Percentiles rank a stretch among this genome's conserved stretches.
Conservation (phyloP, 202 grass and related monocot genomes). For the Digitaria exilis region DNA sequence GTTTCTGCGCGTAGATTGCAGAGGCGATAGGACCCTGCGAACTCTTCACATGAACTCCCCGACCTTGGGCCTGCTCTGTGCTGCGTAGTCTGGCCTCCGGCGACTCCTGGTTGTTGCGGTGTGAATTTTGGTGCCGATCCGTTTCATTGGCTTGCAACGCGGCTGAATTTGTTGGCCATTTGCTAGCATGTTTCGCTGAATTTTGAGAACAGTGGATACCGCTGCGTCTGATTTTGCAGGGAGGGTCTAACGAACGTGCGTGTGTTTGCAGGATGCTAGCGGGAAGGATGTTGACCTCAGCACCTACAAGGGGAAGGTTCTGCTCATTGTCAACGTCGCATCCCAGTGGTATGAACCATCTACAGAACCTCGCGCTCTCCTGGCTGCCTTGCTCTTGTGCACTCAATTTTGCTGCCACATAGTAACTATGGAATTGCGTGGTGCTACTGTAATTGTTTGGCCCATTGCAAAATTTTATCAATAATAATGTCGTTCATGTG, state of each 20-base stretch:
- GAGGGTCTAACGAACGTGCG: neutral
- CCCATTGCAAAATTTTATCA: neutral
- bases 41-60: no score
- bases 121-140: neutral
- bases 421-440: neutral
- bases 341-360: constrained; percentile 74
- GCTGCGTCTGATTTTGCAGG: neutral
- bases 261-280: constrained; percentile 67
- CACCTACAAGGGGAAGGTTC: constrained; percentile 85
- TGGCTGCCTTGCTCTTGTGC: neutral
- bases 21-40: no score
- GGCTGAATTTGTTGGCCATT: neutral
- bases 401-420: neutral
- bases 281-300: constrained; percentile 88
- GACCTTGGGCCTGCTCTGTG: neutral
- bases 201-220: neutral
- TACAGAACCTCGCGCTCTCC: neutral
- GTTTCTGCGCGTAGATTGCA: neutral
- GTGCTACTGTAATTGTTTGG: neutral
- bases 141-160: neutral
- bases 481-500: neutral
- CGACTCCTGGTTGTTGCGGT: neutral
- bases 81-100: neutral
- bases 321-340: constrained; percentile 95
- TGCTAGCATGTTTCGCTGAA: neutral